These are phyloP conservation scores for Vaccinium macrocarpon DNA, from an alignment of 148 eudicot genomes.

Conservation along the genomic window DNA sequence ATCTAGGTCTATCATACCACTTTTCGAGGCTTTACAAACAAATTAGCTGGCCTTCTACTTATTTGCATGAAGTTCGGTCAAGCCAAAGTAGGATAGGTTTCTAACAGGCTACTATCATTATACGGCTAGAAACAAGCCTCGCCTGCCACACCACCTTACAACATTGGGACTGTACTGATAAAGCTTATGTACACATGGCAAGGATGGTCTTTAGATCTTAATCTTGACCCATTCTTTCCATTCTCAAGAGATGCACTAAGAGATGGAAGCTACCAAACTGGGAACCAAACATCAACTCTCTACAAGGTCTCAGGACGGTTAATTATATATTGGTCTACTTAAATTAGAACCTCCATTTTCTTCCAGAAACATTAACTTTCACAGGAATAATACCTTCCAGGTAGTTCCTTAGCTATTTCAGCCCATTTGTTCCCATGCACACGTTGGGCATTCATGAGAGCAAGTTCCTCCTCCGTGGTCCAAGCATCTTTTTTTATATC, in stretches of 20 bases:
- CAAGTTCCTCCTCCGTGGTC: conserved; percentile 76
- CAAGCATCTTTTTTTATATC: conserved; percentile 89
- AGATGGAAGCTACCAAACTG: neutral
- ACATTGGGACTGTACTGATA: neutral
- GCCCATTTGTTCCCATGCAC: conserved; percentile 93
- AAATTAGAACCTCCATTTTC: conserved; percentile 2
- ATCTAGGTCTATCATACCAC: neutral
- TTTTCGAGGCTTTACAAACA: neutral
- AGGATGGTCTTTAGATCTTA: neutral
- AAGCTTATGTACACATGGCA: neutral
- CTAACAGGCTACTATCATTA: neutral
- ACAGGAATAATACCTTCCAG: conserved; percentile 64
- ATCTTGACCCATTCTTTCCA: neutral
- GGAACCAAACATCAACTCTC: neutral
- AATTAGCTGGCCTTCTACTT: neutral
- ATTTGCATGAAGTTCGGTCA: neutral
- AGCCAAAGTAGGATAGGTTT: neutral
- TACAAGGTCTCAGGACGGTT: neutral
- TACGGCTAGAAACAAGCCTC: neutral
- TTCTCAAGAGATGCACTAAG: neutral
- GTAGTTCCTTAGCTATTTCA: conserved; percentile 81
- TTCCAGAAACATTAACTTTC: neutral
- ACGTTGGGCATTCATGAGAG: conserved; percentile 79
- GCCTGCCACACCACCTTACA: neutral
- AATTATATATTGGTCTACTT: neutral